phyloP scores from a whole-genome alignment of 148 eudicot genomes.

The Rhododendron vialii region DNA sequence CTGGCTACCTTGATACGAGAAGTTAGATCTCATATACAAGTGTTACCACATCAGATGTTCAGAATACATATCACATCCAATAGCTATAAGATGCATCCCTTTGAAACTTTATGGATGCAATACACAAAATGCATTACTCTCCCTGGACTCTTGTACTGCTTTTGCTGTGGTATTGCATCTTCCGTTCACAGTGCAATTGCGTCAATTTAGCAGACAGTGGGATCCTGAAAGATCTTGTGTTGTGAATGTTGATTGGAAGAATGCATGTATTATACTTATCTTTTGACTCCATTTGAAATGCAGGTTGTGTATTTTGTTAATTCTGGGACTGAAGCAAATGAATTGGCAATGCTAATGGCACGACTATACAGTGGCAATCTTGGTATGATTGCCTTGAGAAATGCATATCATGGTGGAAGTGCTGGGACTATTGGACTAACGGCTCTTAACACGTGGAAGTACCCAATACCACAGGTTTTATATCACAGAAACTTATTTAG shows the following conservation, averaged over 20 bases:
- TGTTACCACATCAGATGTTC: neutral
- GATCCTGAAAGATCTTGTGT: neutral
- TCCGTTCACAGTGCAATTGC: neutral
- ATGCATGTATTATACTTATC: neutral
- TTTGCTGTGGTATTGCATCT: neutral
- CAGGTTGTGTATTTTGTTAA: conserved; percentile 98
- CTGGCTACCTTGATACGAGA: neutral
- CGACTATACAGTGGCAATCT: conserved; percentile 82
- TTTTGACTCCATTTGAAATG: conserved; percentile 16
- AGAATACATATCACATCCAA: neutral
- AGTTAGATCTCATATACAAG: neutral
- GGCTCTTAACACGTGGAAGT: conserved; percentile 95
- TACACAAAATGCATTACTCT: neutral
- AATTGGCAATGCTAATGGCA: conserved; percentile 92
- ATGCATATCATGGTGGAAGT: conserved; percentile 99
- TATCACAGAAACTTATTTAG: neutral
- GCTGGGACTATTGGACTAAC: conserved; percentile 75
- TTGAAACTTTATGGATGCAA: neutral
- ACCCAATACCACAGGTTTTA: conserved; percentile 81
- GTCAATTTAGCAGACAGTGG: neutral
- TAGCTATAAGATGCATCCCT: neutral
- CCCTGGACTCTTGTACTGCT: neutral
- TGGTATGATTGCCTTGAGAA: conserved; percentile 83
- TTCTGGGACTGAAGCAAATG: conserved; percentile 98
- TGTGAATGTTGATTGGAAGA: neutral